Evolutionary conservation across 164 flowering plant species (phyloP), one percentile per base, ranked within the genome.

Genomic region (Saururus chinensis): DNA sequence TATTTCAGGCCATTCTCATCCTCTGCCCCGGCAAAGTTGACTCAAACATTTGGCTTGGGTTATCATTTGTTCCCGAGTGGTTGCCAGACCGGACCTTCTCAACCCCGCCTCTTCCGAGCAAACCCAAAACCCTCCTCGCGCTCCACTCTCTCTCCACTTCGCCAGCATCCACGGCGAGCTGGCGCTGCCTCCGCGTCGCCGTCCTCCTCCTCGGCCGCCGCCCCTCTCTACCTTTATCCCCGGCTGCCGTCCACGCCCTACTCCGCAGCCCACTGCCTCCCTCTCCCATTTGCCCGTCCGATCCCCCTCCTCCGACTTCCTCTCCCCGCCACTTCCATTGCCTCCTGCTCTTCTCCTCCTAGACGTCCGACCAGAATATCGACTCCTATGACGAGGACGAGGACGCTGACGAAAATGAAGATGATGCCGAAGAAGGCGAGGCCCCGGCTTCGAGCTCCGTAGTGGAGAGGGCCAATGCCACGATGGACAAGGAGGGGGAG

Each of bases 401-500:
- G 22, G 76, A 51, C 11, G 81, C 69, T 0, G 72, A 66, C 4
- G 84, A 61, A 20, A 57, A 65, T 30, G 64, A 41, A 0, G 75
- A 63, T 3, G 75, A 56, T n/a, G n/a, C n/a, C n/a, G n/a, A n/a
- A n/a, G n/a, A n/a, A n/a, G n/a, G n/a, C n/a, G n/a, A n/a, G n/a
- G n/a, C n/a, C n/a, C n/a, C n/a, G 20, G 66, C 41, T 9, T 55
- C 76, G 26, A 68, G 70, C 22, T 51, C 57, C 19, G 58, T 21
- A 19, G 71, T 56, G 35, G 54, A 59, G 11, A 76, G 80, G 61
- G 72, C 66, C 70, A 77, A 77, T 54, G 69, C 86, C 9, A 41
- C 68, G n/a, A 87, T 81, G 75, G 93, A 90, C 77, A 88, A 76
- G 51, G 87, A 53, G 64, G 60, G 68, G n/a, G 89, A 84, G 65